Conservation (phyloP, 768 basidiomycete species). For the Lactifluus subvellereus region DNA sequence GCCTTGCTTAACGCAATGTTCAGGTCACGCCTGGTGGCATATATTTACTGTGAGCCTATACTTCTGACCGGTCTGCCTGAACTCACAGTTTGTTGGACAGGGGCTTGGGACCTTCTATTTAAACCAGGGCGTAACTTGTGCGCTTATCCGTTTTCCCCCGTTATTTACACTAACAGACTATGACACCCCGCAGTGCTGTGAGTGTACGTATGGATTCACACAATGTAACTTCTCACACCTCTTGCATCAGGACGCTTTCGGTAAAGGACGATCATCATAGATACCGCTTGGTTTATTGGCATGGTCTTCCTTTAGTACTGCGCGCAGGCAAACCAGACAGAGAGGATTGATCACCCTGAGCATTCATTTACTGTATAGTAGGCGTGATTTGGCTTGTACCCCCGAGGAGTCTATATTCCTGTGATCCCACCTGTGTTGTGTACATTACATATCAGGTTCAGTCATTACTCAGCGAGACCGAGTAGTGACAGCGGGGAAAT, state of each 20-base stretch:
- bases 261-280: constrained; percentile 53
- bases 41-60: constrained; percentile 47
- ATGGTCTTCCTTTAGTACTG: constrained; percentile 41
- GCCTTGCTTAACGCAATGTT: neutral
- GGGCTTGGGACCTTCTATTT: constrained; percentile 32
- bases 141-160: constrained; percentile 15
- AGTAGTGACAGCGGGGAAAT: neutral
- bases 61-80: neutral
- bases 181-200: constrained; percentile 26
- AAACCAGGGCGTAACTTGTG: constrained; percentile 32
- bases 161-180: neutral
- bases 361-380: neutral
- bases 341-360: neutral
- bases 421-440: neutral
- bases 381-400: neutral
- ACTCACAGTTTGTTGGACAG: constrained; percentile 22
- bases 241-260: constrained; percentile 44
- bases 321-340: constrained; percentile 2
- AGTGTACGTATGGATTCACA: constrained; percentile 5
- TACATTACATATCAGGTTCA: neutral
- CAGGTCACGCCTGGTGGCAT: constrained; percentile 76
- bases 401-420: neutral
- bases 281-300: constrained; percentile 38
- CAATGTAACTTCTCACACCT: neutral
- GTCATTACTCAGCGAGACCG: neutral